Base-by-base conservation (phyloP, 441 rosid species). In the Brassica hybrid region DNA sequence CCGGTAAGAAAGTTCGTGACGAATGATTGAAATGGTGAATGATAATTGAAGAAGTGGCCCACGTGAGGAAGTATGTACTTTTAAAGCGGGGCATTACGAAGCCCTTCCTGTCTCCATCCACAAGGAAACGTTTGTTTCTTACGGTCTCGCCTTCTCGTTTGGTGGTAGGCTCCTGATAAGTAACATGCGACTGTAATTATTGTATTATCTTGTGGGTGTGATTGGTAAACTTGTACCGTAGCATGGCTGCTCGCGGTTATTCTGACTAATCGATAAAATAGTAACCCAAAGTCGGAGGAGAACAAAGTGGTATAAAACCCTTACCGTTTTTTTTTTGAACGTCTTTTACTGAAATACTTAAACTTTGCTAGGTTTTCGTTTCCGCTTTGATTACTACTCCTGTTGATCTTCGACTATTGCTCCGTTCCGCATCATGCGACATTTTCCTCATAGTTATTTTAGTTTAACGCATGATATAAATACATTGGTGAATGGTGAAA, bases 11-110 rank as follows among this genome's bases (percentile, higher is more conserved):
- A 68, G 82, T 63, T 77, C 65, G 75, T 19, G 81, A 78, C 69
- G 78, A 79, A 68, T 78, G 74, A 78, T 78, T 73, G 78, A 68
- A 73, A 62, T 52, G 78, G 70, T 62, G 78, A 68, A 59, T 73
- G 65, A 79, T 79, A 63, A 79, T 79, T 73, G 78, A 73, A 61
- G 70, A 69, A 63, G 65, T 67, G 77, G 81, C 78, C 36, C 78
- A 78, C 71, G 59, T 17, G 48, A 50, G 73, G 77, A 72, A 77
- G 80, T 58, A 72, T 72, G 73, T 72, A 57, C 69, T 72, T 66
- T 72, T 9, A 62, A 68, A 73, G 70, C 36, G 41, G 75, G 75
- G 54, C 81, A 58, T 66, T 11, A 19, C 21, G 72, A 60, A 77
- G 67, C 68, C 61, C 69, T 66, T 56, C 76, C 19, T 66, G 73